Evolutionary conservation across 768 basidiomycete species (phyloP), one percentile per base, ranked within the genome.

Genomic region (Trametes coccinea): DNA sequence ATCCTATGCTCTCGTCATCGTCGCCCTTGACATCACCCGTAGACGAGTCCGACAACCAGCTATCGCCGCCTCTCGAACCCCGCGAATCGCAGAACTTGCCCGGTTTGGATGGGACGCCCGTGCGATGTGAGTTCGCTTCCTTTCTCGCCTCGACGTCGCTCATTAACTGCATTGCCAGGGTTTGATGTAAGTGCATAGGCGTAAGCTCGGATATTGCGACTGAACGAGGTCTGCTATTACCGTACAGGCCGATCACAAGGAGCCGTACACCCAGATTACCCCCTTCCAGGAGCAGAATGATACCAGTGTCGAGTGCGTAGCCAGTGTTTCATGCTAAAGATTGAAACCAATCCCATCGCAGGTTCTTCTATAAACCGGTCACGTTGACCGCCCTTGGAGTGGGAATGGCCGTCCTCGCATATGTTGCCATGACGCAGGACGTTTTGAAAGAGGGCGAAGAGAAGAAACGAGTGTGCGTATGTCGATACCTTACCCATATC

Each of bases 361-460:
- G 91, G 68, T 94, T 93, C 76, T 90, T 94, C 72, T 94, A 90
- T 77, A 91, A 88, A 60, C 92, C 92, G 3, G 77, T 91, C 39
- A 94, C 92, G 0, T 77, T 94, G 54, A 87, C 90, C 10, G 85
- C 88, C 30, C 82, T 93, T 39, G 79, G 87, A 3, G 71, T 80
- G 46, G 89, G 86, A 9, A 76, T 94, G 59, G 76, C 85, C 37
- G 76, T 86, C 5, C 77, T 94, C 58, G 89, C 90, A 0, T 93
- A 94, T 76, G 80, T 92, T 46, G 92, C 91, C 10, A 93, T 84
- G 70, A 86, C 92, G 4, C 85, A 90, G 66, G 90, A 92, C 70
- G 85, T 94, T n/a, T 75, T 94, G 41, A 85, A 87, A 68, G 92
- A 94, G 77, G 92, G 92, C 0, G 74, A 81, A 48, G 91, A 93